These are phyloP conservation scores for Pleurotus djamor DNA, from an alignment of 768 basidiomycete species.

Conservation along the genomic window DNA sequence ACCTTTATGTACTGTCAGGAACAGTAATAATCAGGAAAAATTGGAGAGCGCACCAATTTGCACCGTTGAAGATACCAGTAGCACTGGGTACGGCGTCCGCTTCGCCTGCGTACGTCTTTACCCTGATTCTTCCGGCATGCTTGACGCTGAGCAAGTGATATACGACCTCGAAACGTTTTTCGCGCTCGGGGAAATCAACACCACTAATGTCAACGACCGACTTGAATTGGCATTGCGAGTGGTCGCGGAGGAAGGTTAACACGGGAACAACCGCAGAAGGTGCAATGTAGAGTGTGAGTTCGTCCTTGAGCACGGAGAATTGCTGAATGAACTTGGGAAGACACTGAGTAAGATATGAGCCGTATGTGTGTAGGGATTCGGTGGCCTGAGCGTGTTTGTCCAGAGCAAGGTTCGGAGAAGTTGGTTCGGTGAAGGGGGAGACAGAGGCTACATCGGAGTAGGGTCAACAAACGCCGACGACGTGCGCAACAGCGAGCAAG, in stretches of 20 bases:
- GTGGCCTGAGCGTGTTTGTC: conserved; percentile 71
- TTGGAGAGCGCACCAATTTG: conserved; percentile 96
- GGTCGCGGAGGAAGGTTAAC: conserved; percentile 91
- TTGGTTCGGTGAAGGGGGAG: conserved; percentile 86
- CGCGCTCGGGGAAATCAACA: conserved; percentile 91
- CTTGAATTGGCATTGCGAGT: conserved; percentile 95
- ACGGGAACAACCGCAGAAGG: conserved; percentile 83
- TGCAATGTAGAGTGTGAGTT: conserved; percentile 84
- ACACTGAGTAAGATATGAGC: conserved; percentile 89
- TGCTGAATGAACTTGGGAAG: conserved; percentile 98
- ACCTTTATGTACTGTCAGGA: conserved; percentile 63
- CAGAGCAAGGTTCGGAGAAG: conserved; percentile 83
- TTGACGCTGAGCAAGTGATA: conserved; percentile 88
- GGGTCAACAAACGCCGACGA: background rate
- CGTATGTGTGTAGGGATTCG: conserved; percentile 84
- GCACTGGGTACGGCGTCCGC: conserved; percentile 87
- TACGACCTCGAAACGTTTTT: conserved; percentile 94
- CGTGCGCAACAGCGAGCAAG: background rate
- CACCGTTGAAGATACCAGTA: conserved; percentile 78
- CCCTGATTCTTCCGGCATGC: conserved; percentile 82
- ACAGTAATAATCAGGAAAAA: no score
- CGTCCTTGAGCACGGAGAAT: conserved; percentile 96
- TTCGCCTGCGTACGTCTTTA: conserved; percentile 97
- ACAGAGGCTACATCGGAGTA: conserved; percentile 44
- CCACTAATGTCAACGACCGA: conserved; percentile 90